Percentiles rank a stretch among this genome's conserved stretches.
Conservation (phyloP, 306 rosid genomes). For the Malus asiatica region DNA sequence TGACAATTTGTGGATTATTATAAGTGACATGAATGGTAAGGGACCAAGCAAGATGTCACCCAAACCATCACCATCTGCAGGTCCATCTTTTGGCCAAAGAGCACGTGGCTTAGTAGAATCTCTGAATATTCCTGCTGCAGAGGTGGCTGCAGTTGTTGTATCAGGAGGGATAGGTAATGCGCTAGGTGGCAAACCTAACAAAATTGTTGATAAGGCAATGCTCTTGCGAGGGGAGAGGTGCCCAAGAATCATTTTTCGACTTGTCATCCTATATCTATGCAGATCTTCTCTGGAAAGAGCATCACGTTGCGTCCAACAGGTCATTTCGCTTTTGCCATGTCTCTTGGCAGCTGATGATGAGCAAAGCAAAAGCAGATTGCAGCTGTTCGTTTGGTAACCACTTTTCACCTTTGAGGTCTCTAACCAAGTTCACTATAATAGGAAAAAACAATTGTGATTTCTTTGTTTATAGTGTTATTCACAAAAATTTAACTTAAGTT, state of each 20-base stretch:
- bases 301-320: constrained; percentile 74
- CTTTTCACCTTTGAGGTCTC: constrained; percentile 4
- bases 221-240: constrained; percentile 83
- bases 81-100: constrained; percentile 89
- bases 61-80: constrained; percentile 52
- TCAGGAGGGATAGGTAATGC: constrained; percentile 93
- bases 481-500: constrained; percentile 23
- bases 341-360: constrained; percentile 87
- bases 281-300: constrained; percentile 87
- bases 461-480: background rate
- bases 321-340: constrained; percentile 74
- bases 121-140: constrained; percentile 96
- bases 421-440: constrained; percentile 3
- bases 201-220: constrained; percentile 89
- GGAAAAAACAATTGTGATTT: constrained; percentile 1
- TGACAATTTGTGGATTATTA: constrained; percentile 70
- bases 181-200: constrained; percentile 78
- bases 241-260: constrained; percentile 84
- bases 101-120: constrained; percentile 98
- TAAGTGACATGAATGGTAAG: constrained; percentile 77
- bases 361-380: constrained; percentile 89
- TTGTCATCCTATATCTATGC: constrained; percentile 79
- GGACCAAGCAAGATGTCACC: constrained; percentile 62
- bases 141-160: constrained; percentile 98
- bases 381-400: constrained; percentile 84